Base-by-base conservation (phyloP, 257 asterid genomes). In the Nicotiana tabacum region DNA sequence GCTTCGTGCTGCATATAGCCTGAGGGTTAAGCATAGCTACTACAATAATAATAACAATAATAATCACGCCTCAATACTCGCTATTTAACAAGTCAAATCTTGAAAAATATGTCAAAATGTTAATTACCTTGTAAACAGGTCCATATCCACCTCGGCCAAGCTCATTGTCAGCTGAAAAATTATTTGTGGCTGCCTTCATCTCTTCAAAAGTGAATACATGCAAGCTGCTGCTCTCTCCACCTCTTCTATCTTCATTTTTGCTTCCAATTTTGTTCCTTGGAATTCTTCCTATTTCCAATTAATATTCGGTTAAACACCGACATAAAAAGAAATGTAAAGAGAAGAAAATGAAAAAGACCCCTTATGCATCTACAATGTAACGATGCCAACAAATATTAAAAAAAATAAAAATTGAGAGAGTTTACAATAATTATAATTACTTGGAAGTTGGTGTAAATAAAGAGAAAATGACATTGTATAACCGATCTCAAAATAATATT, bases 81-180 rank as follows among this genome's bases (percentile, higher is more conserved):
- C 46, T 39, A 39, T 39, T 39, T 39, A 39, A 39, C 46, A 1
- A 39, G 46, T 0, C 2, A 6, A 0, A 39, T 39, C 48, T 1
- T 7, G 48, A 43, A 8, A 43, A 43, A 43, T 9, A 43, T 12
- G 51, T 43, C 3, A 43, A 9, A 43, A 43, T 43, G 51, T 9
- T 9, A 43, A 43, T 43, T 43, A 43, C 87, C 87, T 81, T 76
- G 85, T 85, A 85, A 77, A 85, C 85, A 81, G 83, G 81, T 65
- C 85, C 85, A 77, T 81, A 85, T 17, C 85, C 87, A 2, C 87
- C 85, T 68, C 24, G 72, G 12, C 87, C 87, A n/a, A 85, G 87
- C 83, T 57, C 82, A 33, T 85, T 81, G 9, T 85, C 66, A n/a
- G 9, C 46, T 82, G 87, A 85, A 77, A 85, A 85, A 61, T 32